Evolutionary conservation across 345 rosid species (phyloP), one percentile per base, ranked within the genome.

Genomic region (Brassica incana): DNA sequence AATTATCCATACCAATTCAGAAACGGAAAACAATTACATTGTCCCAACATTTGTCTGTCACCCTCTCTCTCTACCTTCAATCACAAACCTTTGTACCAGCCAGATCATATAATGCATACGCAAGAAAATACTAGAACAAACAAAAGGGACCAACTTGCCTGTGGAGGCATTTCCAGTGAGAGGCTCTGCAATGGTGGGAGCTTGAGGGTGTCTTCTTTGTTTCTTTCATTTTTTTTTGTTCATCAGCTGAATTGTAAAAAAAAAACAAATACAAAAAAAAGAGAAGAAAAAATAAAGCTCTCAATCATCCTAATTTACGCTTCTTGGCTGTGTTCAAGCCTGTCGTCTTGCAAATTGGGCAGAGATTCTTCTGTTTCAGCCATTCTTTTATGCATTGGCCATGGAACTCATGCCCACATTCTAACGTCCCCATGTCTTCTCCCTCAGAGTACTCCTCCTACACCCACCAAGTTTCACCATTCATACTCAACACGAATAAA

Each of bases 331-430:
- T 82, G 68, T 83, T 80, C 32, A 95, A 85, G 43, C 92, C 97
- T 0, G 92, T 84, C 14, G 90, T 87, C 76, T 95, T 95, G 76
- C 99, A 95, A 35, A 95, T 87, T 56, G 99, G 99, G 83, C 98
- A 94, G 69, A 90, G 69, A 73, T 91, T 94, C 85, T 94, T 94
- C 60, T 72, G 92, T 87, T 83, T 89, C 79, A 94, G 74, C 98
- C 98, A 94, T 76, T 87, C 90, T 76, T 89, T 92, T 56, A 94
- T 80, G 77, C 97, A 95, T 7, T 71, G 77, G 69, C 80, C 65
- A 83, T 94, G 97, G 72, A 91, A 94, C 20, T 85, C 88, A 38
- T 94, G 98, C 7, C 95, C 92, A 29, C 98, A 92, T 77, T 91
- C 95, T 65, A 92, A 82, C 16, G 82, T 84, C 66, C 97, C 97